Percentiles rank a stretch among this genome's conserved stretches.
These are phyloP conservation scores for Lippia alba DNA, from an alignment of 305 asterid genomes.

Conservation along the genomic window DNA sequence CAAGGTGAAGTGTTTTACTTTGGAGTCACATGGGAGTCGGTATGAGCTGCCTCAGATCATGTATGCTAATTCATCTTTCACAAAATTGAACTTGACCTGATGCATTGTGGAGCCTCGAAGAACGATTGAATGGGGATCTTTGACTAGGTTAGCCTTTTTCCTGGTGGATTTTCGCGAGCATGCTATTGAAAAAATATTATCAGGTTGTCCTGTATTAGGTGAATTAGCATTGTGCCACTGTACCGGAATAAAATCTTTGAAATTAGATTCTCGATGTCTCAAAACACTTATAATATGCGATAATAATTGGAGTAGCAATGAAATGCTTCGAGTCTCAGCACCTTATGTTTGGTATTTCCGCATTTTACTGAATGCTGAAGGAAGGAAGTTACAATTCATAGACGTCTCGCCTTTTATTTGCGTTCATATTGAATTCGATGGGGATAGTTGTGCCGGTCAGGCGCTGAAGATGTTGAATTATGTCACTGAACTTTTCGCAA, in stretches of 20 bases:
- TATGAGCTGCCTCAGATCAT: slow-evolving; percentile 22
- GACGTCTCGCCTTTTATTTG: no score
- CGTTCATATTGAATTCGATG: neutral
- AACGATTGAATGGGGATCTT: slow-evolving; percentile 26
- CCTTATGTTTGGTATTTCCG: no score
- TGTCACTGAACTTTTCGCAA: slow-evolving; percentile 4
- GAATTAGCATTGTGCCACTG: neutral
- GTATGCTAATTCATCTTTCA: slow-evolving; percentile 21
- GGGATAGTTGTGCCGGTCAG: no score
- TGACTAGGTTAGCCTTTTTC: neutral
- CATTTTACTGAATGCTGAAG: no score
- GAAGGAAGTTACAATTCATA: no score
- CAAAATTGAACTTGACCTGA: neutral
- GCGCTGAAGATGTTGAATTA: neutral
- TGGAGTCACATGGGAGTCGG: neutral
- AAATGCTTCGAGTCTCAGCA: fast-evolving
- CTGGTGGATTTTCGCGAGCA: neutral
- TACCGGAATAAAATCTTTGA: neutral
- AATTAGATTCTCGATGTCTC: slow-evolving; percentile 3
- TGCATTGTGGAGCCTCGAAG: slow-evolving; percentile 13
- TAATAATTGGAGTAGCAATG: no score
- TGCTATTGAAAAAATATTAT: slow-evolving; percentile 3
- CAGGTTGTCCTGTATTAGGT: slow-evolving; percentile 35
- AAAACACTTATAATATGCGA: no score
- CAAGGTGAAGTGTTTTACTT: slow-evolving; percentile 9